These are phyloP conservation scores for Adansonia grandidieri DNA, from an alignment of 441 rosid species.

Conservation along the genomic window DNA sequence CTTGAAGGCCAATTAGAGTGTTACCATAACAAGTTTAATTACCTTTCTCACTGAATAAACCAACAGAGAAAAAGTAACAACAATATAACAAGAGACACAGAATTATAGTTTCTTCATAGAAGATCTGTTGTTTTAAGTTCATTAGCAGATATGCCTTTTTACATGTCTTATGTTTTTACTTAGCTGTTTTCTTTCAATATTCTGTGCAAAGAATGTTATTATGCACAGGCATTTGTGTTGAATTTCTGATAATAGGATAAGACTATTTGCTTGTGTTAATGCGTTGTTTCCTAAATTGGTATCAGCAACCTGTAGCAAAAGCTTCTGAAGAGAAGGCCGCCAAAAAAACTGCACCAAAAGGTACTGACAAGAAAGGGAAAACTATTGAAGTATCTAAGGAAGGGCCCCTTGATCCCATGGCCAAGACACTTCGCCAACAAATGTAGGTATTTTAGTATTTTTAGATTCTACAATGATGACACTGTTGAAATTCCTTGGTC, in stretches of 20 bases:
- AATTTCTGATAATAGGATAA: neutral
- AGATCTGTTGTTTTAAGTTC: neutral
- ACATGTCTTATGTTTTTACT: neutral
- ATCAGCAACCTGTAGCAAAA: neutral
- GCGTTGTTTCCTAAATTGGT: neutral
- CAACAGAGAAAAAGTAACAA: too few relatives aligned
- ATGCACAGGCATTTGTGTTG: neutral
- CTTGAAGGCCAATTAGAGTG: neutral
- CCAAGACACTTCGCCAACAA: neutral
- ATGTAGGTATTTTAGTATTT: neutral
- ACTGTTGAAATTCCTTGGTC: neutral
- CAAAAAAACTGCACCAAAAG: neutral
- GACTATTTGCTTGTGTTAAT: neutral
- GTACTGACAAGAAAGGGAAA: neutral
- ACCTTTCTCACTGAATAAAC: too few relatives aligned
- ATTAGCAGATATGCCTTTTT: neutral
- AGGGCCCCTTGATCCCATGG: constrained; percentile 2
- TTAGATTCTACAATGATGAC: neutral
- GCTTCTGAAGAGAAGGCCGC: neutral
- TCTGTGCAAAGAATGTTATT: neutral
- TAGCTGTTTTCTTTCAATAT: neutral
- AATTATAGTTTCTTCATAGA: neutral
- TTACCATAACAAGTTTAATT: neutral
- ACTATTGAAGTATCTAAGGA: neutral
- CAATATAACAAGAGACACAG: too few relatives aligned